Evolutionary conservation across 345 rosid genomes (phyloP).

Genomic region (Gossypium bickii): DNA sequence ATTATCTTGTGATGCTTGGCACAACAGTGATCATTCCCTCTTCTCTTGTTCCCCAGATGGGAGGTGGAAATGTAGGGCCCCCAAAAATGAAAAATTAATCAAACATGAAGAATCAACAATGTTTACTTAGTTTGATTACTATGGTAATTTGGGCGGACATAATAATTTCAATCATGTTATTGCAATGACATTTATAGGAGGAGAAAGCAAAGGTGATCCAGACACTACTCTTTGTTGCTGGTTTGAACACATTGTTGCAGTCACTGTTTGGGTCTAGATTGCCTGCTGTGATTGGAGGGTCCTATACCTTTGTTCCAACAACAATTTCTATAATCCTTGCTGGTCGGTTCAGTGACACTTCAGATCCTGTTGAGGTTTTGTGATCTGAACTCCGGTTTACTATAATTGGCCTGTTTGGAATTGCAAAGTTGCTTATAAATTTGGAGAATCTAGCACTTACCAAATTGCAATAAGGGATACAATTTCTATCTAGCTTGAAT

Average conservation of each 20-base stretch:
- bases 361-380: conserved; percentile 67
- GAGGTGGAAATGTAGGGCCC: conserved; percentile 88
- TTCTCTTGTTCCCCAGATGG: conserved; percentile 98
- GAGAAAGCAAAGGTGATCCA: conserved; percentile 95
- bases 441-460: neutral
- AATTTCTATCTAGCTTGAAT: neutral
- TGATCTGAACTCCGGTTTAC: conserved; percentile 20
- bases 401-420: conserved; percentile 3
- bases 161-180: neutral
- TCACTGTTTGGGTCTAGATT: conserved; percentile 77
- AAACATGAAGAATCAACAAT: neutral
- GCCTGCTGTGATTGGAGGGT: conserved; percentile 96
- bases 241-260: conserved; percentile 88
- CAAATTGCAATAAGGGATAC: neutral
- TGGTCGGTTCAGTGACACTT: conserved; percentile 57
- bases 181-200: conserved; percentile 45
- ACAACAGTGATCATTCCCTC: conserved; percentile 91
- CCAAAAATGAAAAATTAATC: neutral
- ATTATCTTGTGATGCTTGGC: conserved; percentile 96
- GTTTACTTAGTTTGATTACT: neutral
- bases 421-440: conserved; percentile 4
- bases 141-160: neutral
- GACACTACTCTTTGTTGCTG: conserved; percentile 93
- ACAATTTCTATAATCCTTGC: conserved; percentile 92
- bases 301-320: conserved; percentile 89